Base-by-base conservation (phyloP, 2,329 filamentous ascomycete species). In the Venturia effusa region DNA sequence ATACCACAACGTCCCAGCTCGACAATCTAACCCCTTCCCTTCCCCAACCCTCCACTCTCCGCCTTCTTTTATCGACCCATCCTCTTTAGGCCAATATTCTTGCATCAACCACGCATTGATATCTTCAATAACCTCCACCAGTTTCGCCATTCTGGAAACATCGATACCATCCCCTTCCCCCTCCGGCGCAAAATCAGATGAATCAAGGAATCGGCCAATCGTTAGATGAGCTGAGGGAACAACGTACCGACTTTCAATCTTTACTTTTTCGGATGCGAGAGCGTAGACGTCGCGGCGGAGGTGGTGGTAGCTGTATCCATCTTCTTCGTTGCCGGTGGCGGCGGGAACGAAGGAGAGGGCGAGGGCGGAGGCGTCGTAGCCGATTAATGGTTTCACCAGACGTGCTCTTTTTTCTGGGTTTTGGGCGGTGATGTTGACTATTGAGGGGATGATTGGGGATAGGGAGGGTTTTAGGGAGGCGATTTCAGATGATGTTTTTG, bases 201-300 rank as follows among this genome's bases (percentile, higher is more conserved):
- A 81, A 11, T 80, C 82, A 54, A 96, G 81, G 72, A 94, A 97
- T 3, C 93, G 81, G 0, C 84, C 92, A 64, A 97, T 83, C 0
- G 93, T 97, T 71, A 97, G 83, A 77, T 97, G 93, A 19, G 90
- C 91, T 59, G 89, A 93, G 1, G 92, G 92, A 1, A 96, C 90
- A 30, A 92, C 86, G 73, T 97, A 97, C 64, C 93, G 82, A 62
- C 89, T 90, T 27, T 81, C 87, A 40, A 96, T 81, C 19, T 82
- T 76, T n/a, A 93, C 79, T 0, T 85, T 81, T 3, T 77, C 77
- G 57, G 79, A 77, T 3, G 84, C 83, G 32, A 84, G 77, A 60
- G 82, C 79, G 72, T 87, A 94, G 15, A 95, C 73, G 71, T 96
- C 91, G 4, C 88, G 83, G 2, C 93, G 86, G 10, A 97, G 83